Conservation (phyloP, 108 stramenopile genomes). For the Cylindrotheca closterium region DNA sequence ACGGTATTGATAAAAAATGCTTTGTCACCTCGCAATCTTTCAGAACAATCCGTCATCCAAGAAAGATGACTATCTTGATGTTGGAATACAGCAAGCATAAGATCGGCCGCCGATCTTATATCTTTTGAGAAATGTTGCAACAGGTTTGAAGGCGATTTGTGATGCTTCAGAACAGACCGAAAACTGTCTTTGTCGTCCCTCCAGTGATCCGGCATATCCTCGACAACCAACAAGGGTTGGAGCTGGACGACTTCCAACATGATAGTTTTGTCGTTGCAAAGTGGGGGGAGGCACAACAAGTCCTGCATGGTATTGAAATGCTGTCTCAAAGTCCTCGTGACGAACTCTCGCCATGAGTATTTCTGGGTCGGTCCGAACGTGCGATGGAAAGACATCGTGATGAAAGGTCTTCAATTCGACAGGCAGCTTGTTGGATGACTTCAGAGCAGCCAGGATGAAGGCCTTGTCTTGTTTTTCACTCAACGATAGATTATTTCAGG, state of each 20-base stretch:
- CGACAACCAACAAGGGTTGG: conserved; percentile 14
- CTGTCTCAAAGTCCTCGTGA: conserved; percentile 13
- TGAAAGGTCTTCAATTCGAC: conserved; percentile 15
- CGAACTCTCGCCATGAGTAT: conserved; percentile 24
- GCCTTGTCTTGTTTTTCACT: conserved; percentile 17
- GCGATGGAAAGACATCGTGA: conserved; percentile 9
- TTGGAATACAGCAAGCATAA: conserved; percentile 12
- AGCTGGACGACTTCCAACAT: conserved; percentile 16
- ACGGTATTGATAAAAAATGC: conserved; percentile 15
- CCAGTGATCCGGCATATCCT: conserved; percentile 12
- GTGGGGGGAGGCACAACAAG: conserved; percentile 21
- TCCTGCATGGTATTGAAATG: neutral
- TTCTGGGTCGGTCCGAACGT: conserved; percentile 23
- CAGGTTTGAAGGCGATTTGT: conserved; percentile 3
- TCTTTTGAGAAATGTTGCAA: conserved; percentile 29
- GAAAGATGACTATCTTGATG: conserved; percentile 11
- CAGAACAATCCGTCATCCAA: conserved; percentile 1
- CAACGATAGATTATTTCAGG: conserved; percentile 8
- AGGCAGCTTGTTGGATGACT: conserved; percentile 21
- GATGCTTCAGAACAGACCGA: neutral
- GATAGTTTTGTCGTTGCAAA: conserved; percentile 28
- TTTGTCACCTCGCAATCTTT: conserved; percentile 22
- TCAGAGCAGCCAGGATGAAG: conserved; percentile 29
- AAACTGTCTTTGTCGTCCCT: conserved; percentile 29
- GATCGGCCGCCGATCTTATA: conserved; percentile 7